A percentile compares a stretch with the other conserved stretches of the same genome.
Evolutionary conservation across 495 filamentous ascomycete genomes (phyloP).

Genomic region (Schizothecium vesticola): DNA sequence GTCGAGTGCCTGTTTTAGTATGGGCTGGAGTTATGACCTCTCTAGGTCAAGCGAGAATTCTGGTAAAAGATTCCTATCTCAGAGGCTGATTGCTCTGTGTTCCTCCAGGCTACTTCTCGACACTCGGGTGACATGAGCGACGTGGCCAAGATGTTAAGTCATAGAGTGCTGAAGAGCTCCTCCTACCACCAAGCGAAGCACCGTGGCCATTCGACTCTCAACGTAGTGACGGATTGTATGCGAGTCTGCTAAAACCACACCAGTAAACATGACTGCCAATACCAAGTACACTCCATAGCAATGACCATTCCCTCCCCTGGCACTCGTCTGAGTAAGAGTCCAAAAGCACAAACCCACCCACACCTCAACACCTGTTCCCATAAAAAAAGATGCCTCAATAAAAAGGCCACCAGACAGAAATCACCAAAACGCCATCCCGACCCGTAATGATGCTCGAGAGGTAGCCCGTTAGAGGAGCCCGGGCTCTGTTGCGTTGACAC

Average conservation of each 20-base stretch:
- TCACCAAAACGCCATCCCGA: not conserved
- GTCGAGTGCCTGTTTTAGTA: not conserved
- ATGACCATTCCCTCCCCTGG: not conserved
- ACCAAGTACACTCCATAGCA: not conserved
- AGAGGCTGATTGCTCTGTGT: not conserved
- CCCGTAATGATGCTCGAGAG: not conserved
- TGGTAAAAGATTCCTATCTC: not conserved
- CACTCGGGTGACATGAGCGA: not conserved
- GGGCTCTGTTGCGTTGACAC: not conserved
- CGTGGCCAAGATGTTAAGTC: not conserved
- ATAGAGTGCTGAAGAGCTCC: not conserved
- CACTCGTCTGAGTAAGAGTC: not conserved
- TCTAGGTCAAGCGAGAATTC: not conserved
- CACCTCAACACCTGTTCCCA: not conserved
- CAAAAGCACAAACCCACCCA: not conserved
- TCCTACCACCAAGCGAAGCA: not conserved
- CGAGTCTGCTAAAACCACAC: not conserved
- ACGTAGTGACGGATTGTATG: not conserved
- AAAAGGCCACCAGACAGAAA: not conserved
- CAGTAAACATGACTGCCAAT: not conserved
- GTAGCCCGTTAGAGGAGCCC: not conserved
- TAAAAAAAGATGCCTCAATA: not conserved
- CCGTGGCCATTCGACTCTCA: not conserved
- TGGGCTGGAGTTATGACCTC: not conserved
- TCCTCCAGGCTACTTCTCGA: not conserved